Conservation (phyloP, 148 eudicot species). For the Cornus suecica region DNA sequence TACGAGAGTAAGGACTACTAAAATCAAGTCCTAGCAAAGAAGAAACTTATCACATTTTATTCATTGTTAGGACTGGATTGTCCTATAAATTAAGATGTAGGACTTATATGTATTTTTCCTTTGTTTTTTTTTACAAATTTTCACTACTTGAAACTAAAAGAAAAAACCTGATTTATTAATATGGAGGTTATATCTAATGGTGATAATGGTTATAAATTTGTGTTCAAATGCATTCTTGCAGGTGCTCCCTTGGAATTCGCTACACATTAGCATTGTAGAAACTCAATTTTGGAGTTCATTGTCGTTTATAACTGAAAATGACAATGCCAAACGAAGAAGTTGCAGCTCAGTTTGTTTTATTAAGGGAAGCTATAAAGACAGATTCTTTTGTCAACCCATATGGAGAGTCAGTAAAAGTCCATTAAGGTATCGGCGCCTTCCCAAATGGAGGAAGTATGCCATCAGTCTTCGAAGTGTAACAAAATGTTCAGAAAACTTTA, state of each 20-base stretch:
- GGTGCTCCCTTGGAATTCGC: slow-evolving; percentile 34
- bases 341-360: slow-evolving; percentile 1
- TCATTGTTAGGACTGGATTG: too few species aligned
- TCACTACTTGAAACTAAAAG: neutral
- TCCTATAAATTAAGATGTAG: too few species aligned
- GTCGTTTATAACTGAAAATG: slow-evolving; percentile 20
- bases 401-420: slow-evolving; percentile 21
- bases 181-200: neutral
- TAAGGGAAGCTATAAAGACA: slow-evolving; percentile 6
- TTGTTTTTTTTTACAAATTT: too few species aligned
- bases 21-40: too few species aligned
- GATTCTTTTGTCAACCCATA: slow-evolving; percentile 19
- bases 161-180: neutral
- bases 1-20: too few species aligned
- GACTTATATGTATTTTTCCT: too few species aligned
- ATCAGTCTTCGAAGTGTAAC: slow-evolving; percentile 27
- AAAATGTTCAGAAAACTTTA: slow-evolving; percentile 30
- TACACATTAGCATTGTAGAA: slow-evolving; percentile 17
- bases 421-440: slow-evolving; percentile 22
- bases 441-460: slow-evolving; percentile 27
- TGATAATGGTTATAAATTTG: neutral
- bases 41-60: too few species aligned
- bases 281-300: slow-evolving; percentile 20
- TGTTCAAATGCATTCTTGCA: slow-evolving; percentile 17
- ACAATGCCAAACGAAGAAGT: slow-evolving; percentile 13